Percentiles rank a stretch among this genome's conserved stretches.
Evolutionary conservation across 495 filamentous ascomycete species (phyloP).

Genomic region (Astrothelium macrocarpum): DNA sequence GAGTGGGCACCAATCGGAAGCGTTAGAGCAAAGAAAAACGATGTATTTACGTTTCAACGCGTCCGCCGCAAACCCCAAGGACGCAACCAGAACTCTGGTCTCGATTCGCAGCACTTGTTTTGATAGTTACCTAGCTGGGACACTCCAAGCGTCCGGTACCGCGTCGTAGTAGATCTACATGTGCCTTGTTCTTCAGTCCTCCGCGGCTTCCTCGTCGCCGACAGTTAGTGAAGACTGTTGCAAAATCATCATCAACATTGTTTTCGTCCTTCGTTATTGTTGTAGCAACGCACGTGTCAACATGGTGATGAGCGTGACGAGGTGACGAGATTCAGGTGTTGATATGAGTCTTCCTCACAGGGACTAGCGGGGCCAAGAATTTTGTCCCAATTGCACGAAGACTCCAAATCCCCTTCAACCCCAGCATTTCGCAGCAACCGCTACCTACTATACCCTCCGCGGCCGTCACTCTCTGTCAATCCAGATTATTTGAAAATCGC

Average conservation of each 20-base stretch:
- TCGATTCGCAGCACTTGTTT: neutral
- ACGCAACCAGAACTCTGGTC: neutral
- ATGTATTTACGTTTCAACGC: slow-evolving; percentile 1
- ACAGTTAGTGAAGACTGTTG: neutral
- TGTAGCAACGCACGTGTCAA: too few relatives aligned
- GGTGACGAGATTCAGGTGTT: neutral
- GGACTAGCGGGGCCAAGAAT: neutral
- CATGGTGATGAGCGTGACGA: neutral
- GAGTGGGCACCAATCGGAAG: neutral
- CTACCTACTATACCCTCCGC: neutral
- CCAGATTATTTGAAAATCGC: neutral
- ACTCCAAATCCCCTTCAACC: neutral
- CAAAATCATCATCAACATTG: too few relatives aligned
- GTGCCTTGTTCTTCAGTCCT: neutral
- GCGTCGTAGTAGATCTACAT: neutral
- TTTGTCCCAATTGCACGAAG: neutral
- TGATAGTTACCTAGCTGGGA: neutral
- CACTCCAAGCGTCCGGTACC: neutral
- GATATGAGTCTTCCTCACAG: neutral
- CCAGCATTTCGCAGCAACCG: neutral
- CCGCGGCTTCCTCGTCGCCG: neutral
- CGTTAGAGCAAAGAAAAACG: neutral
- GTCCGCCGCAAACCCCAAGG: neutral
- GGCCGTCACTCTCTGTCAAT: neutral
- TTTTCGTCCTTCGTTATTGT: too few relatives aligned